phyloP scores from a whole-genome alignment of 441 rosid genomes.

The Brassica hybrid region DNA sequence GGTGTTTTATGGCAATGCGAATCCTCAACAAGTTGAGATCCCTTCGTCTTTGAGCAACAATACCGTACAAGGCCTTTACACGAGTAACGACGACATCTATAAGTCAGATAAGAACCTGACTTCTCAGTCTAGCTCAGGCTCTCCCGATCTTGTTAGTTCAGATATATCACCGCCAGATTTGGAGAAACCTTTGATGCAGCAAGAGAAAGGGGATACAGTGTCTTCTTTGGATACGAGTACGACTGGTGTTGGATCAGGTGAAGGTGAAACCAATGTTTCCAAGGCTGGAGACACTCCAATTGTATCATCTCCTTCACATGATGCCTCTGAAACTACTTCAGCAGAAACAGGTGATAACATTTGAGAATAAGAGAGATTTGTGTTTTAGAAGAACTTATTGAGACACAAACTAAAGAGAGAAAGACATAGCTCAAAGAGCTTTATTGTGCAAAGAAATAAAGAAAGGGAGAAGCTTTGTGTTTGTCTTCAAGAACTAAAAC shows the following conservation, averaged over 20 bases:
- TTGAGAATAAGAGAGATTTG: no score
- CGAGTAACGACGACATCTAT: background rate
- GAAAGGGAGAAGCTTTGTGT: no score
- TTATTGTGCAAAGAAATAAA: no score
- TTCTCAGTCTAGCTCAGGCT: constrained; percentile 13
- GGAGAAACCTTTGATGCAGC: constrained; percentile 28
- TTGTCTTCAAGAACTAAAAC: no score
- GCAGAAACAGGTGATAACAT: constrained; percentile 61
- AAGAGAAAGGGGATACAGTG: constrained; percentile 30
- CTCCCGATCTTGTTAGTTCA: background rate
- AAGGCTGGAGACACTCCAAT: constrained; percentile 23
- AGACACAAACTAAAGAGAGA: no score
- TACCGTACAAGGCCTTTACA: constrained; percentile 5
- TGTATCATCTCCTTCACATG: constrained; percentile 29
- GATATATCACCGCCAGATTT: background rate
- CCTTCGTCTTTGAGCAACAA: constrained; percentile 38
- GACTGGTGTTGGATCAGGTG: constrained; percentile 37
- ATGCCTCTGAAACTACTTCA: constrained; percentile 40
- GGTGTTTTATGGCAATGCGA: constrained; percentile 61
- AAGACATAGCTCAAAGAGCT: no score
- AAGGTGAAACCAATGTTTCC: constrained; percentile 35
- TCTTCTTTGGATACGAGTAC: constrained; percentile 26
- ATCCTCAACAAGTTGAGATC: constrained; percentile 40
- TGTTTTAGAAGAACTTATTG: no score
- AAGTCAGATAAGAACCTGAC: background rate